A percentile compares a stretch with the other conserved stretches of the same genome.
phyloP scores from a whole-genome alignment of 768 basidiomycete genomes.

The Punctularia strigosozonata region DNA sequence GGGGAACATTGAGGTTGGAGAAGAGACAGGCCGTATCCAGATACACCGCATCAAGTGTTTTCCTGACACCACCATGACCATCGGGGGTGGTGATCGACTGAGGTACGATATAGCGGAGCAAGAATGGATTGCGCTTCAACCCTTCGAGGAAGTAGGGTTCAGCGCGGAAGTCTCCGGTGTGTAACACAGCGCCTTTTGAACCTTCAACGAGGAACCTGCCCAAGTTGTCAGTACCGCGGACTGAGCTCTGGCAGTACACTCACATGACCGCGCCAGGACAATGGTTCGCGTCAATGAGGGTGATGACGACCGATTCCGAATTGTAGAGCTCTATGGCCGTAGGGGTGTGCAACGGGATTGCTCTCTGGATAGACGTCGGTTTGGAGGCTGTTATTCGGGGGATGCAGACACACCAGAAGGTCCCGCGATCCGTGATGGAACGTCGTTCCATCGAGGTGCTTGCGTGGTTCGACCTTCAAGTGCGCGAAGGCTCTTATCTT shows the following conservation, averaged over 20 bases:
- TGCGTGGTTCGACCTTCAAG: slow-evolving; percentile 43
- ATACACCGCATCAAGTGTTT: slow-evolving; percentile 64
- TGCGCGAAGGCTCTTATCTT: slow-evolving; percentile 53
- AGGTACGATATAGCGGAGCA: slow-evolving; percentile 53
- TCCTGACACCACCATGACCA: slow-evolving; percentile 18
- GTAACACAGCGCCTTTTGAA: slow-evolving; percentile 56
- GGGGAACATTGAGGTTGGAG: slow-evolving; percentile 35
- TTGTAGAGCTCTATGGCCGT: slow-evolving; percentile 45
- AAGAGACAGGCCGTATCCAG: slow-evolving; percentile 72
- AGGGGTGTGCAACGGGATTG: slow-evolving; percentile 53
- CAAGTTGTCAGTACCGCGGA: too few species aligned
- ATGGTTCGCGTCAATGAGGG: slow-evolving; percentile 85
- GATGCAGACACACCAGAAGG: slow-evolving; percentile 38
- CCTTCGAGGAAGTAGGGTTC: slow-evolving; percentile 72
- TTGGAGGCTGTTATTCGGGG: background rate
- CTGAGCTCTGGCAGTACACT: too few species aligned
- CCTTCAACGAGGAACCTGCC: slow-evolving; percentile 85
- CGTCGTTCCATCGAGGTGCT: slow-evolving; percentile 32
- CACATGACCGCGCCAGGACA: slow-evolving; percentile 93
- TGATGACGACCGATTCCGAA: slow-evolving; percentile 54
- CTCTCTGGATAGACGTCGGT: slow-evolving; percentile 19
- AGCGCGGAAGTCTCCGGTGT: slow-evolving; percentile 89
- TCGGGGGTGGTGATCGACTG: too few species aligned
- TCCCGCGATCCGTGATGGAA: slow-evolving; percentile 49
- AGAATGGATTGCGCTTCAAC: slow-evolving; percentile 54